Conservation (phyloP, 2,329 filamentous ascomycete genomes). For the Raffaelea arxii region DNA sequence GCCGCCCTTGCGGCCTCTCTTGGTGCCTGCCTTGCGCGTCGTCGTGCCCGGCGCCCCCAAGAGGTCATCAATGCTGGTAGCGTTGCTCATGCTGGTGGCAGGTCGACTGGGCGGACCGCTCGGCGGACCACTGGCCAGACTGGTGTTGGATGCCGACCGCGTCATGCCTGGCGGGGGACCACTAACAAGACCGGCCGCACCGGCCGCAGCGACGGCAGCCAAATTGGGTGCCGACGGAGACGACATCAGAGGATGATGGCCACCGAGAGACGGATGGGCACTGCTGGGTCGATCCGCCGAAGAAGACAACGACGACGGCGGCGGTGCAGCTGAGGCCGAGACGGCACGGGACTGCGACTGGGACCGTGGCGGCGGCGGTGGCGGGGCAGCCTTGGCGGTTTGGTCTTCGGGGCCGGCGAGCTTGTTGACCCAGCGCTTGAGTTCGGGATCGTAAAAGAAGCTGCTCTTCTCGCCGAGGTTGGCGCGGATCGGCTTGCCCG, state of each 20-base stretch:
- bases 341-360: conserved; percentile 45
- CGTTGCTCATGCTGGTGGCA: conserved; percentile 74
- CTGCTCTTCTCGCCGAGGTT: conserved; percentile 90
- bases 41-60: conserved; percentile 55
- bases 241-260: too few species aligned
- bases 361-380: conserved; percentile 71
- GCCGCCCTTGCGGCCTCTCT: conserved; percentile 71
- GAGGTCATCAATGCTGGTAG: conserved; percentile 91
- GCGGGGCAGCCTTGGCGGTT: conserved; percentile 59
- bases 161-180: conserved; percentile 12
- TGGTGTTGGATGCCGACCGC: conserved; percentile 34
- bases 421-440: conserved; percentile 98
- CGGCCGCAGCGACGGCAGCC: conserved; percentile 26
- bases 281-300: too few species aligned
- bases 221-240: conserved; percentile 8
- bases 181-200: conserved; percentile 16
- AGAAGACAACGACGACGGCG: conserved; percentile 36
- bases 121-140: conserved; percentile 19
- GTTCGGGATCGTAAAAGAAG: conserved; percentile 90
- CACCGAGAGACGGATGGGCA: too few species aligned
- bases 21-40: conserved; percentile 54
- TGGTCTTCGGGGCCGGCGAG: conserved; percentile 62
- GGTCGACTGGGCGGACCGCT: conserved; percentile 61
- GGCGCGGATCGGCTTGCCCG: conserved; percentile 67
- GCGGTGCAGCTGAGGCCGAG: conserved; percentile 46